Evolutionary conservation across 306 rosid species (phyloP), one percentile per base, ranked within the genome.

Genomic region (Vigna nakashimae): DNA sequence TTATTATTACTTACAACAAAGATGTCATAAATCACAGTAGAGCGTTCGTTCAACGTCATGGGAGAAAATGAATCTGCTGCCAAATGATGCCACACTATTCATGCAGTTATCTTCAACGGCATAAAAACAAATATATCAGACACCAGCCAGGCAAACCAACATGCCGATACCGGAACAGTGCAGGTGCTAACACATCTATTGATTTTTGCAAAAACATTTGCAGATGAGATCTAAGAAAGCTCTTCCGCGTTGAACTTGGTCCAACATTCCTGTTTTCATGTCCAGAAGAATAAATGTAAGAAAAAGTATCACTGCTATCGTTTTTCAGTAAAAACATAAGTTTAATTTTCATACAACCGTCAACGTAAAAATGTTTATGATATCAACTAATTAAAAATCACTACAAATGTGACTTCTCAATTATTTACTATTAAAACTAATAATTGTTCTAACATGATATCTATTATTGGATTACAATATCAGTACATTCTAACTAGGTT

Each of bases 201-300:
- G 63, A 70, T 65, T 65, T 65, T 34, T 20, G 24, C 51, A 40
- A 28, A 74, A 14, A 73, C 63, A 74, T 69, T 71, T 55, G 65
- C 72, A 24, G 42, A 59, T 62, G 71, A 4, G 74, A 46, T 62
- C 75, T 86, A 91, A 36, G 88, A 87, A 57, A 94, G 97, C 83
- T 94, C 97, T 85, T 92, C 97, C 26, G 78, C 83, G 70, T 67
- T 86, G 86, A 94, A 92, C 86, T 89, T 94, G 81, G 59, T 92
- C 92, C 91, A 92, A 75, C 96, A 93, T 88, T 90, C 98, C 97
- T 92, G 97, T 92, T 84, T 17, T 79, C 59, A 46, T 49, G 20
- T 80, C 30, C 48, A 72, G 32, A 68, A 14, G 58, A 73, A 26
- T 45, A 52, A 12, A 43, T 15, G 14, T 30, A 46, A n/a, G 65